Evolutionary conservation across 208 protist species (phyloP).

Genomic region (Leishmania amazonensis): DNA sequence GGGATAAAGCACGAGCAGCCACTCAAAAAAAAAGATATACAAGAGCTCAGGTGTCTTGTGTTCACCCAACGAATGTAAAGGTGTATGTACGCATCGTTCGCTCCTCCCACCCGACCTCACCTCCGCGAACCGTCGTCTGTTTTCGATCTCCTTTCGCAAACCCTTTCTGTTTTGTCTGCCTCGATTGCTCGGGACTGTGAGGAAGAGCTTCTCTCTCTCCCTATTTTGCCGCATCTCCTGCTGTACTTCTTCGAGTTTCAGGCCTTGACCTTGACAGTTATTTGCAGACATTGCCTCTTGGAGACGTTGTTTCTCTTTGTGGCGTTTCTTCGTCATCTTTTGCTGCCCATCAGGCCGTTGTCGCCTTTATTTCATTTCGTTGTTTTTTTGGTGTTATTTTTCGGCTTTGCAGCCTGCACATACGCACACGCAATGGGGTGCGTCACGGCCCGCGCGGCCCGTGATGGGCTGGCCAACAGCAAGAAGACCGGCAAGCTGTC

Average conservation of each 20-base stretch:
- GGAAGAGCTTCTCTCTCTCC: background rate
- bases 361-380: background rate
- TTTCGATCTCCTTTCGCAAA: background rate
- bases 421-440: conserved; percentile 37
- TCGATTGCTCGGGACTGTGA: background rate
- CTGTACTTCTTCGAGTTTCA: background rate
- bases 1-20: background rate
- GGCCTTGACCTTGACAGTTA: background rate
- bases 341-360: background rate
- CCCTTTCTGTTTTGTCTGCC: background rate
- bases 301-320: conserved; percentile 5
- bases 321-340: conserved; percentile 12
- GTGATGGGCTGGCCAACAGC: conserved; percentile 1
- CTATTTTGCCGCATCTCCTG: background rate
- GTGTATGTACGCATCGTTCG: background rate
- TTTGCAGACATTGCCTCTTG: background rate
- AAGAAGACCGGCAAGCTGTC: conserved; percentile 1
- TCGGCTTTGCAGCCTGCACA: background rate
- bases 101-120: background rate
- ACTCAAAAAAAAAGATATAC: background rate
- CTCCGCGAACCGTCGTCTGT: background rate
- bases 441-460: conserved; percentile 13
- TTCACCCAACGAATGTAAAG: background rate
- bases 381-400: too few relatives aligned
- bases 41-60: background rate